Conservation (phyloP, 1,284 basidiomycete species). For the Rugosomyces carneus region DNA sequence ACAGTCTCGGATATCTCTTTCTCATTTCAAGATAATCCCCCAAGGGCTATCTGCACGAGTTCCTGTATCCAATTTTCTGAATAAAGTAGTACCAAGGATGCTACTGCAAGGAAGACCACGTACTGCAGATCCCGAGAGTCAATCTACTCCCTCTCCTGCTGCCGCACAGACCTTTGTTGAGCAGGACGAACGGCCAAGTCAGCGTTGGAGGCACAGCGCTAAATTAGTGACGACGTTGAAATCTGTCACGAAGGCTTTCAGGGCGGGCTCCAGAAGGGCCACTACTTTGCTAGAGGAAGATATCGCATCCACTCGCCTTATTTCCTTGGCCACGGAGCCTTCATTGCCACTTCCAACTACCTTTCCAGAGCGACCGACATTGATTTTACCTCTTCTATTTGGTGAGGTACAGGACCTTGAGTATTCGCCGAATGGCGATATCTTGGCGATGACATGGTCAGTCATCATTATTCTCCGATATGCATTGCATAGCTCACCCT, state of each 20-base stretch:
- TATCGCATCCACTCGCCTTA: not conserved
- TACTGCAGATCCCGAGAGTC: not conserved
- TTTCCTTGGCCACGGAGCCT: not conserved
- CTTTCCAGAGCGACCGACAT: conserved; percentile 1
- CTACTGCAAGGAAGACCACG: not conserved
- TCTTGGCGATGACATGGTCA: conserved; percentile 12
- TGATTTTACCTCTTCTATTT: not conserved
- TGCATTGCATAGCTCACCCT: not conserved
- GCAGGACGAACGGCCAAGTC: not conserved
- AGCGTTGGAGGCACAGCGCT: not conserved
- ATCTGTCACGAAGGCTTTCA: conserved; percentile 2
- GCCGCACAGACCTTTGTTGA: not conserved
- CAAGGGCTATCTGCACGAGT: not conserved
- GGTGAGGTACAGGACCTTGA: conserved; percentile 13
- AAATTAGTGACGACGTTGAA: conserved; percentile 1
- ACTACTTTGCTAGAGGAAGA: not conserved
- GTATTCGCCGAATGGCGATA: conserved; percentile 12
- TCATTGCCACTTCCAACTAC: not conserved
- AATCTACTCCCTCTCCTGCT: not conserved
- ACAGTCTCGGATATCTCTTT: not conserved
- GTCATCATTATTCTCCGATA: not conserved
- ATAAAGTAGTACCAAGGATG: conserved; percentile 2
- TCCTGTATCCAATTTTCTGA: too few species aligned
- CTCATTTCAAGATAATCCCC: conserved; percentile 4
- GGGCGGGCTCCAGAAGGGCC: not conserved